Base-by-base conservation (phyloP, 192 early-diverging fungal genomes). In the Haplosporangium gracile region DNA sequence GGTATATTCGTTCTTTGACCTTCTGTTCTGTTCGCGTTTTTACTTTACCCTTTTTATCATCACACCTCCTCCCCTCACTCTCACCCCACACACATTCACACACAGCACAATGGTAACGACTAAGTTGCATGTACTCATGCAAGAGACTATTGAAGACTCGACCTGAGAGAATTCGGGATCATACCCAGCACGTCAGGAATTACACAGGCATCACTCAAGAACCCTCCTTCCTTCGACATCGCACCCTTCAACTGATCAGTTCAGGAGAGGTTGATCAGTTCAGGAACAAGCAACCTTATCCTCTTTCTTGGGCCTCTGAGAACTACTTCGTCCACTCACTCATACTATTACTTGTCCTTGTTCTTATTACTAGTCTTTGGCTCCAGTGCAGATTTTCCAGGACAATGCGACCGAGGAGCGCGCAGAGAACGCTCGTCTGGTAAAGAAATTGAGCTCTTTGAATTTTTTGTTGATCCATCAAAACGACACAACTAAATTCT, bases 381-480 rank as follows among this genome's bases (percentile, higher is more conserved):
- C 93, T 40, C 96, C 98, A 75, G 95, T 97, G 72, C 96, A 99
- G 88, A 96, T 99, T 83, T 98, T 99, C 90, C 93, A 96, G 76
- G 96, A 99, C 85, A 94, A 97, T 77, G 97, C 98, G 5, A 95
- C 95, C 53, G 97, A 99, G 89, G 98, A 99, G 92, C 93, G 97
- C 71, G 98, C 97, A 32, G 98, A 99, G 85, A 97, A 98, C 89
- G 98, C 98, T 74, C 98, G 98, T 87, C 85, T 99, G 92, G 97
- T 97, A 93, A 85, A 88, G 60, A 43, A 18, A 26, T 38, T 4
- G 29, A 13, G 74, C 57, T 39, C 47, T 77, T 32, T 69, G 77
- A 29, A 43, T 57, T 57, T 55, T 57, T n/a, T 57, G 6, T 65
- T 65, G 29, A 65, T 65, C 60, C 60, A 1, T 15, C 26, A 11